Base-by-base conservation (phyloP, 176 grass and related monocot species). In the Oryza glumipatula region DNA sequence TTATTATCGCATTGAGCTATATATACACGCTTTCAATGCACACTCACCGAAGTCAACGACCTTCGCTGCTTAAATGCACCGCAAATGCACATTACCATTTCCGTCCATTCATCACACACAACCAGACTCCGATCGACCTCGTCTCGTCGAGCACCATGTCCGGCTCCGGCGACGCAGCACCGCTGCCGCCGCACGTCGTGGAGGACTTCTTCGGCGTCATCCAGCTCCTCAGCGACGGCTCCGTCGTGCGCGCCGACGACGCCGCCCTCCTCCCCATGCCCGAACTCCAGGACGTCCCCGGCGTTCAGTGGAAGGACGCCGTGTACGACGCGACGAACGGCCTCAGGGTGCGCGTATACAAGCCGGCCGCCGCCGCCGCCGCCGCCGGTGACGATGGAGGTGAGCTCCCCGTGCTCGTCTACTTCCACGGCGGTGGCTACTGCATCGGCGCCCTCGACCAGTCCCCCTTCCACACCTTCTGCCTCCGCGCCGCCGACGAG, bases 361-460 rank as follows among this genome's bases (percentile, higher is more conserved):
- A 7, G 68, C 17, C 46, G 9, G 0, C 44, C 47, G 14, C 17
- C 76, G 58, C 30, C 35, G 5, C 35, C 35, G 35, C 35, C 36
- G 5, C 36, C 36, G 5, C 36, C 36, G 36, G 36, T 11, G 10
- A 10, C 13, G 43, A 9, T 19, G 72, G 15, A 3, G 23, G 4
- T 13, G 79, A 56, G 86, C 80, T 79, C 5, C 75, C 74, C 0
- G 80, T 79, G 68, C 45, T 88, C 3, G 80, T 88, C 11, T 73
- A 68, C 81, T 88, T 88, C 81, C 81, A 88, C 24, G 81, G 69
- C 9, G 87, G 81, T 1, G 81, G 81, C 9, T 88, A 84, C 76
- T 84, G 81, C 81, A 0, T 88, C 6, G 75, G 87, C 6, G 16
- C 76, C 12, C 23, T 67, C 12, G 13, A 65, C 12, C 23, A 74